phyloP scores from a whole-genome alignment of 2,329 filamentous ascomycete species.

The Aspergillus pseudotamarii region DNA sequence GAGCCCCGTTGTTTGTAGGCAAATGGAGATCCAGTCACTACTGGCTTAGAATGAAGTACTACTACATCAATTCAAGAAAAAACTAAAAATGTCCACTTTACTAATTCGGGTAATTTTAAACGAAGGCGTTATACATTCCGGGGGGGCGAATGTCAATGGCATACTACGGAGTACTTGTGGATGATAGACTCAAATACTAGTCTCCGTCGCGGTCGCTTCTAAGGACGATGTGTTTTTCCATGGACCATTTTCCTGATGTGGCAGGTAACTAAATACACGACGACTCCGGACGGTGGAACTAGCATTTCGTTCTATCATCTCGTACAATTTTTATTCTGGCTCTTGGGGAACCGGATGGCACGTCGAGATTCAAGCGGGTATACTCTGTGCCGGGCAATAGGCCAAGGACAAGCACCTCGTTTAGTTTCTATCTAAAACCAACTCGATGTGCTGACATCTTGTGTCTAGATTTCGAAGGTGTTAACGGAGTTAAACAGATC shows the following conservation, averaged over 20 bases:
- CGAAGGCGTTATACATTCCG: not conserved
- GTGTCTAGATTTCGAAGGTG: not conserved
- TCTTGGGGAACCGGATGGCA: too few relatives aligned
- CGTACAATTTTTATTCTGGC: too few relatives aligned
- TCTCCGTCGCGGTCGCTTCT: not conserved
- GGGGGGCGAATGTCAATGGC: not conserved
- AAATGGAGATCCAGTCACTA: not conserved
- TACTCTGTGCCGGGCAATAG: not conserved
- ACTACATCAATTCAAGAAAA: not conserved
- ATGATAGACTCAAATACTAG: not conserved
- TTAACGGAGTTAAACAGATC: not conserved
- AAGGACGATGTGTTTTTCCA: not conserved
- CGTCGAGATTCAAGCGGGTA: not conserved
- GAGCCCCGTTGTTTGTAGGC: not conserved
- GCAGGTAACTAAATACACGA: not conserved
- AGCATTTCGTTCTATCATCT: not conserved
- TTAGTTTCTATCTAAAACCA: not conserved
- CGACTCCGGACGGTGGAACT: not conserved
- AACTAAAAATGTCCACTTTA: not conserved
- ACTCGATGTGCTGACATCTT: not conserved
- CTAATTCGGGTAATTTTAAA: not conserved
- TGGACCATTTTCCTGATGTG: not conserved
- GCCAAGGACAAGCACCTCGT: not conserved
- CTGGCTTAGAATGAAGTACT: not conserved
- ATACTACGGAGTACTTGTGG: not conserved